Evolutionary conservation across 352 stramenopile species (phyloP).

Genomic region (Phytophthora ohioensis): DNA sequence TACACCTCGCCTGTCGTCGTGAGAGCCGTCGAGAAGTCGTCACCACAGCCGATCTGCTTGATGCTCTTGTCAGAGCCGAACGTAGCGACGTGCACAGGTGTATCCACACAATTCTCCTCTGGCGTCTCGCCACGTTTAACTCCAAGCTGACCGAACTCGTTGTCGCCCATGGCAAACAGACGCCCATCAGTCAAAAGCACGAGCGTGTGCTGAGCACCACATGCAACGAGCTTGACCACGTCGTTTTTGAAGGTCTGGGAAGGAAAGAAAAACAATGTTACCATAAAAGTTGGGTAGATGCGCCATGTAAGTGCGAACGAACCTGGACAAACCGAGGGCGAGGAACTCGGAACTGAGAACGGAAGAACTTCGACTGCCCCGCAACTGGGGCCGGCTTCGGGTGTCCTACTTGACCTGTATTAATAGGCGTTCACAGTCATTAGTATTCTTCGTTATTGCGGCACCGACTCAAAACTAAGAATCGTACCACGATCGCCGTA

Average conservation of each 20-base stretch:
- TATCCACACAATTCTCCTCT: conserved; percentile 48
- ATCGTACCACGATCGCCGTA: conserved; percentile 64
- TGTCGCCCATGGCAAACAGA: conserved; percentile 79
- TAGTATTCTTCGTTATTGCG: conserved; percentile 1
- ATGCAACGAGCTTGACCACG: conserved; percentile 64
- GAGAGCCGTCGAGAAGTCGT: conserved; percentile 74
- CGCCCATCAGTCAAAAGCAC: conserved; percentile 67
- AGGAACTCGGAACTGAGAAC: conserved; percentile 76
- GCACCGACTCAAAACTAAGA: neutral
- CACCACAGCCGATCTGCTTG: conserved; percentile 63
- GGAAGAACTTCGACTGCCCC: conserved; percentile 83
- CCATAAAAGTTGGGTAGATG: neutral
- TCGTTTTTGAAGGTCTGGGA: conserved; percentile 63
- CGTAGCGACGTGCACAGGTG: conserved; percentile 41
- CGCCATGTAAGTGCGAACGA: neutral
- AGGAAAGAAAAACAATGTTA: conserved; percentile 2
- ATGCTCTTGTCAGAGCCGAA: conserved; percentile 40
- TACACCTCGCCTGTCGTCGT: conserved; percentile 63
- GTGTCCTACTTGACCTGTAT: conserved; percentile 70
- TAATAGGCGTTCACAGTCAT: neutral
- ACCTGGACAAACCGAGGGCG: conserved; percentile 78
- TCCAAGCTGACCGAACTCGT: conserved; percentile 75
- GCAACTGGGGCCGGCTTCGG: conserved; percentile 56
- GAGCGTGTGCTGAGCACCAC: conserved; percentile 76
- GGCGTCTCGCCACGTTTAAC: conserved; percentile 37